Conservation (phyloP, 257 asterid species). For the Gentiana macrophylla region DNA sequence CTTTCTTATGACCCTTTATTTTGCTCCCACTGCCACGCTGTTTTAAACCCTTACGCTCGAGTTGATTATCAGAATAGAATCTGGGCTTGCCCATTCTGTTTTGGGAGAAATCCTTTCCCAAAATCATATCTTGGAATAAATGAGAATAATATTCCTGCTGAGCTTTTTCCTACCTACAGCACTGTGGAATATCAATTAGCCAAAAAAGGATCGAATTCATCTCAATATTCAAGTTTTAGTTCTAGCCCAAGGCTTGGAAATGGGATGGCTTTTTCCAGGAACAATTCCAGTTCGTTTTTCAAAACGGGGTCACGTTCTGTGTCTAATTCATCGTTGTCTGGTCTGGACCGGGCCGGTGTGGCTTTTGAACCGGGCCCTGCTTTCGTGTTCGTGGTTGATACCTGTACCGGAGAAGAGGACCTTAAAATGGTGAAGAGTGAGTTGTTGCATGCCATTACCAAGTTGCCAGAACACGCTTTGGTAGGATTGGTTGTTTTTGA, state of each 20-base stretch:
- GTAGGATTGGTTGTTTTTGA: constrained; percentile 90
- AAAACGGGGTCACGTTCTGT: constrained; percentile 31
- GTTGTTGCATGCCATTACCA: constrained; percentile 47
- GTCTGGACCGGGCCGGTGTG: constrained; percentile 30
- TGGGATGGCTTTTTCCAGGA: constrained; percentile 20
- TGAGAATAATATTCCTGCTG: constrained; percentile 82
- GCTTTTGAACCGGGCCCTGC: constrained; percentile 46
- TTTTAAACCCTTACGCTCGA: constrained; percentile 81
- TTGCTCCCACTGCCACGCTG: constrained; percentile 66
- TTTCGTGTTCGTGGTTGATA: constrained; percentile 83
- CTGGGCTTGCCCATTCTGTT: constrained; percentile 84
- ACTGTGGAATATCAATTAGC: constrained; percentile 77
- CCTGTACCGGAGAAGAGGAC: constrained; percentile 57
- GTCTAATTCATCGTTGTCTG: constrained; percentile 15
- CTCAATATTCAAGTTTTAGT: constrained; percentile 15
- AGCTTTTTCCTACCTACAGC: constrained; percentile 91
- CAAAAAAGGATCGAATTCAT: constrained; percentile 24
- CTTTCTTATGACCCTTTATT: constrained; percentile 62
- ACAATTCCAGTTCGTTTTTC: constrained; percentile 28
- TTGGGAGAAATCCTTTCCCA: constrained; percentile 57
- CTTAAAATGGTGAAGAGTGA: constrained; percentile 62
- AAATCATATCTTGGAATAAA: constrained; percentile 48
- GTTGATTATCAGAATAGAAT: constrained; percentile 58
- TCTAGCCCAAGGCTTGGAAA: constrained; percentile 27
- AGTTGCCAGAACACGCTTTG: constrained; percentile 72